Evolutionary conservation across 1,139 yeast species (phyloP).

Genomic region (Debaryomycetaceae sp.): DNA sequence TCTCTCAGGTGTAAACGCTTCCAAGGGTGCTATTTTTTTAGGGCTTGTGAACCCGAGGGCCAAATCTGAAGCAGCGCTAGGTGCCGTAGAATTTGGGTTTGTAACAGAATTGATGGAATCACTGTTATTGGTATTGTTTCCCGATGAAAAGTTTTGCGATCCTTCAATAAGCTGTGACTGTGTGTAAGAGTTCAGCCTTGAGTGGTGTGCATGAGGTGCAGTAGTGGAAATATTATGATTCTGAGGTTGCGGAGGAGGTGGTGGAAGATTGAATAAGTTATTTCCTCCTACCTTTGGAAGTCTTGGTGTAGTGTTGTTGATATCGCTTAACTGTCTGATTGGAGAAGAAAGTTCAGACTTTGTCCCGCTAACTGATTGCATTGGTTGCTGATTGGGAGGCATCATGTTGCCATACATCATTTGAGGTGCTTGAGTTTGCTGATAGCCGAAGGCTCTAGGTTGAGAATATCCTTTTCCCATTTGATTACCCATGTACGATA

Average conservation of each 20-base stretch:
- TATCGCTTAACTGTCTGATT: slow-evolving; percentile 23
- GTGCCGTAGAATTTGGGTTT: slow-evolving; percentile 11
- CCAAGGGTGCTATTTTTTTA: slow-evolving; percentile 61
- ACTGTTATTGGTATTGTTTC: slow-evolving; percentile 12
- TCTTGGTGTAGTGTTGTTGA: slow-evolving; percentile 29
- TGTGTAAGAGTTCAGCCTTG: slow-evolving; percentile 30
- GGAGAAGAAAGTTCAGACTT: slow-evolving; percentile 33
- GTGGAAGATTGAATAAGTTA: slow-evolving; percentile 33
- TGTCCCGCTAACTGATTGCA: slow-evolving; percentile 7
- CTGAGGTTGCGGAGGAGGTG: slow-evolving; percentile 26
- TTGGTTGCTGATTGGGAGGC: slow-evolving; percentile 4
- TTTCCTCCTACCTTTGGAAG: slow-evolving; percentile 31
- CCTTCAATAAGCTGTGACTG: slow-evolving; percentile 7
- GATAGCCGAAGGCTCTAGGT: slow-evolving; percentile 9
- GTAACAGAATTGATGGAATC: slow-evolving; percentile 13
- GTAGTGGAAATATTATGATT: slow-evolving; percentile 10
- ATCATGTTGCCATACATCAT: slow-evolving; percentile 11
- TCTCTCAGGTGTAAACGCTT: slow-evolving; percentile 81
- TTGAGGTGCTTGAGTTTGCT: slow-evolving; percentile 11
- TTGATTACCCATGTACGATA: slow-evolving; percentile 18
- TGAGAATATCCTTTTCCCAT: slow-evolving; percentile 11
- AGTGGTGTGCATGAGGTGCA: slow-evolving; percentile 19
- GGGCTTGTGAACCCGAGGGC: slow-evolving; percentile 45
- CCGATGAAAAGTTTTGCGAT: slow-evolving; percentile 8
- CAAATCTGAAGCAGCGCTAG: slow-evolving; percentile 25